These are phyloP conservation scores for Pinus tabuliformis DNA, from an alignment of 75 land plant species.

Conservation along the genomic window DNA sequence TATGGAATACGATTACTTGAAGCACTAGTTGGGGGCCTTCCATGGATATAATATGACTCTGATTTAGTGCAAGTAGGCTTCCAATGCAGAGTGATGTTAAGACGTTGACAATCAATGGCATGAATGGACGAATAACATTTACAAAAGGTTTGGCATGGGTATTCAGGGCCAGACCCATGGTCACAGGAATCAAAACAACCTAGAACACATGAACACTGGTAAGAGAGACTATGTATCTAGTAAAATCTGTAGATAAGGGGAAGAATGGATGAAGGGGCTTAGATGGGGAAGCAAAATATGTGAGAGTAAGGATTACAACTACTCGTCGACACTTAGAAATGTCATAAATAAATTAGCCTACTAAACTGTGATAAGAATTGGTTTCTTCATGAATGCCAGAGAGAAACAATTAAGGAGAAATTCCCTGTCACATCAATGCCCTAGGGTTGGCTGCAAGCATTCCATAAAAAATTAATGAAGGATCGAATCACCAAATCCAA, in stretches of 20 bases:
- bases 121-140: conserved; percentile 60
- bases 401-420: no score
- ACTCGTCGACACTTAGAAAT: no score
- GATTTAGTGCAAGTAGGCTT: conserved; percentile 88
- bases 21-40: conserved; percentile 67
- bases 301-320: no score
- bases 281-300: no score
- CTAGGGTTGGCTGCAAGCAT: no score
- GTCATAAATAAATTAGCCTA: no score
- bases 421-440: no score
- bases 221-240: neutral
- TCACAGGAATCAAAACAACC: conserved; percentile 85
- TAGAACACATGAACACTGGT: conserved; percentile 16
- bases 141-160: conserved; percentile 93
- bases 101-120: conserved; percentile 93
- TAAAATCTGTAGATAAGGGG: neutral
- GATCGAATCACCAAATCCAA: no score
- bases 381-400: no score
- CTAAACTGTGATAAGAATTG: no score
- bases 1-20: conserved; percentile 81
- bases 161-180: conserved; percentile 72
- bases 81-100: conserved; percentile 96
- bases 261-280: no score
- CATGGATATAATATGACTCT: conserved; percentile 50
- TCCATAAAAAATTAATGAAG: no score